A percentile compares a stretch with the other conserved stretches of the same genome.
These are phyloP conservation scores for Pyrenochaeta sp. DNA, from an alignment of 2,329 filamentous ascomycete genomes.

Conservation along the genomic window DNA sequence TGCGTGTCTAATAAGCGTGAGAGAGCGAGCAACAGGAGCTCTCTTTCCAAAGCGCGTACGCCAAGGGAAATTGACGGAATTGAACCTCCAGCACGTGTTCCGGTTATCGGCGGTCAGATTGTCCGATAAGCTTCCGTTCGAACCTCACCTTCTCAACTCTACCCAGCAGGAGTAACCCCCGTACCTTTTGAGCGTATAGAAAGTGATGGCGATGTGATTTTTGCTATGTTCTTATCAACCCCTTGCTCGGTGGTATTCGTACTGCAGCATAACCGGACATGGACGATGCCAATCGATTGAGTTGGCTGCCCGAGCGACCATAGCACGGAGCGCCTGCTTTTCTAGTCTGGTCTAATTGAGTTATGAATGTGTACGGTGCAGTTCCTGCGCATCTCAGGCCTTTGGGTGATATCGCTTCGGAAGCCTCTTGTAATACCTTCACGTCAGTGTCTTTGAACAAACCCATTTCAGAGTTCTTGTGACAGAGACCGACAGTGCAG, in stretches of 20 bases:
- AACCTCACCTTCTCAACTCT: neutral
- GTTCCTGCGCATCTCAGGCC: neutral
- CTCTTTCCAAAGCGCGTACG: conserved; percentile 18
- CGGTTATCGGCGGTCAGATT: conserved; percentile 13
- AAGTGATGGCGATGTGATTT: neutral
- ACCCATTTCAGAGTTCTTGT: neutral
- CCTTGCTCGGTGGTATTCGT: neutral
- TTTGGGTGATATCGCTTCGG: neutral
- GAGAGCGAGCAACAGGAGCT: conserved; percentile 23
- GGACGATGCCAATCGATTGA: neutral
- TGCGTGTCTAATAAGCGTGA: conserved; percentile 23
- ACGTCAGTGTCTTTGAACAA: neutral
- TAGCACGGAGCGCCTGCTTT: neutral
- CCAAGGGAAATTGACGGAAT: conserved; percentile 33
- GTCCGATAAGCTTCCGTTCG: neutral
- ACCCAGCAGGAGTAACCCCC: neutral
- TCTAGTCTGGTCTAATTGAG: neutral
- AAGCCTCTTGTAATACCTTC: neutral
- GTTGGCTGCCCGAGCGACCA: neutral
- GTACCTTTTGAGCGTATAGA: neutral
- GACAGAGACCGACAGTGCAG: neutral
- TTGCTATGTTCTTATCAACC: neutral
- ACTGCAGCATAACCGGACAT: neutral
- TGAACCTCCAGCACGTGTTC: conserved; percentile 14
- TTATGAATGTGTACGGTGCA: neutral